Percentiles rank a stretch among this genome's conserved stretches.
Evolutionary conservation across 164 flowering plant genomes (phyloP).

Genomic region (Magnolia kwangsiensis): DNA sequence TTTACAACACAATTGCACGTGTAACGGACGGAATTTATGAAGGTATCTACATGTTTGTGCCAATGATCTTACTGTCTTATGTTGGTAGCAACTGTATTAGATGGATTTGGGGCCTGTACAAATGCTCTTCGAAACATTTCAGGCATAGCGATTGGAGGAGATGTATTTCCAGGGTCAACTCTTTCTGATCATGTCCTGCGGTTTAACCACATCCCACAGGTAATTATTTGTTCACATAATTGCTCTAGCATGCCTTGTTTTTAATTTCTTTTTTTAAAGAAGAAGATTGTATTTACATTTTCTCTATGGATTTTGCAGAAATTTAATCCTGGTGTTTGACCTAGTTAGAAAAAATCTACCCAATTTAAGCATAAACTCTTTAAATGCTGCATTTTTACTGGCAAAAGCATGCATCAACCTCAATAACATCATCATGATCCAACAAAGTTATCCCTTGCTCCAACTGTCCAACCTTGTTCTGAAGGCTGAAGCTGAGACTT

Average conservation of each 20-base stretch:
- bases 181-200: constrained; percentile 95
- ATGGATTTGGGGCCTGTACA: neutral
- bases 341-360: too few relatives aligned
- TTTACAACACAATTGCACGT: constrained; percentile 91
- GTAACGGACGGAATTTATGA: constrained; percentile 99
- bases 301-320: too few relatives aligned
- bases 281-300: too few relatives aligned
- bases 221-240: constrained; percentile 17
- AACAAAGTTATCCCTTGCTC: too few relatives aligned
- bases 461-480: too few relatives aligned
- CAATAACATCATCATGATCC: too few relatives aligned
- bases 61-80: neutral
- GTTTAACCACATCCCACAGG: constrained; percentile 97
- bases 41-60: constrained; percentile 38
- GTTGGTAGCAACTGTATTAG: neutral
- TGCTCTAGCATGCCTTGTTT: neutral
- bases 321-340: too few relatives aligned
- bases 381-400: too few relatives aligned
- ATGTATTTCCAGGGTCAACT: constrained; percentile 98
- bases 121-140: constrained; percentile 4
- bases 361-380: too few relatives aligned
- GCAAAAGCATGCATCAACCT: too few relatives aligned
- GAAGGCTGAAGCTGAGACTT: too few relatives aligned
- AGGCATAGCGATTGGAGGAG: constrained; percentile 99
- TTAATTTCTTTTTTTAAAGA: too few relatives aligned